Conservation (phyloP, 768 basidiomycete species). For the Lactarius hengduanensis region DNA sequence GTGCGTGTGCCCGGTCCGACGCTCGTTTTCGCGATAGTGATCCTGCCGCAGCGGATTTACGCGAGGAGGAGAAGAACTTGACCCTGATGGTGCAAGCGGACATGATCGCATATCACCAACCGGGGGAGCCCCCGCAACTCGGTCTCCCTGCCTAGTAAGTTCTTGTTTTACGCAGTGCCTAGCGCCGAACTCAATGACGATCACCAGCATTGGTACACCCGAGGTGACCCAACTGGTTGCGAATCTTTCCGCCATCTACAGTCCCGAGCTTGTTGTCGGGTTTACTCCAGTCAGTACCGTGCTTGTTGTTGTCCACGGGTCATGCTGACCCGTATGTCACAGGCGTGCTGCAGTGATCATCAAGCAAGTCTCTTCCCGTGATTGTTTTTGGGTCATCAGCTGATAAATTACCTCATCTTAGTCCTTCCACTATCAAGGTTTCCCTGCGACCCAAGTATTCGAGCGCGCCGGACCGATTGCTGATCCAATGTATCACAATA, state of each 20-base stretch:
- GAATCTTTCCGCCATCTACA: constrained; percentile 76
- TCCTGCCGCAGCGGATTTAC: constrained; percentile 50
- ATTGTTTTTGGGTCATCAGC: background rate
- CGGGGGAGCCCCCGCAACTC: constrained; percentile 78
- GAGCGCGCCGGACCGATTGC: constrained; percentile 83
- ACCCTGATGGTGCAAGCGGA: constrained; percentile 89
- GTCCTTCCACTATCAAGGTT: constrained; percentile 82
- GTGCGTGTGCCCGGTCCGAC: constrained; percentile 44
- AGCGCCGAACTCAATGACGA: constrained; percentile 2
- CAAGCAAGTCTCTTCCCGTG: constrained; percentile 46
- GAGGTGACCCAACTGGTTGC: constrained; percentile 73
- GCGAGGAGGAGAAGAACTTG: constrained; percentile 58
- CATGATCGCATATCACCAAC: constrained; percentile 84
- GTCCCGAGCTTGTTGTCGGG: constrained; percentile 73
- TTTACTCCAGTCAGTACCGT: constrained; percentile 51
- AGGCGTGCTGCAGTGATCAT: constrained; percentile 92
- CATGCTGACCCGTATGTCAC: background rate
- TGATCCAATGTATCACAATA: constrained; percentile 90
- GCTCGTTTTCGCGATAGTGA: background rate
- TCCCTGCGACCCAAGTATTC: constrained; percentile 83
- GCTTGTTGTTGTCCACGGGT: background rate
- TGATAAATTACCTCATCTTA: constrained; percentile 33
- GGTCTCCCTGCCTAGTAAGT: constrained; percentile 72
- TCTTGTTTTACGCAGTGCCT: background rate
- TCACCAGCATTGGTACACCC: constrained; percentile 68